Evolutionary conservation across 2,329 filamentous ascomycete genomes (phyloP).

Genomic region (Fusarium anguioides): DNA sequence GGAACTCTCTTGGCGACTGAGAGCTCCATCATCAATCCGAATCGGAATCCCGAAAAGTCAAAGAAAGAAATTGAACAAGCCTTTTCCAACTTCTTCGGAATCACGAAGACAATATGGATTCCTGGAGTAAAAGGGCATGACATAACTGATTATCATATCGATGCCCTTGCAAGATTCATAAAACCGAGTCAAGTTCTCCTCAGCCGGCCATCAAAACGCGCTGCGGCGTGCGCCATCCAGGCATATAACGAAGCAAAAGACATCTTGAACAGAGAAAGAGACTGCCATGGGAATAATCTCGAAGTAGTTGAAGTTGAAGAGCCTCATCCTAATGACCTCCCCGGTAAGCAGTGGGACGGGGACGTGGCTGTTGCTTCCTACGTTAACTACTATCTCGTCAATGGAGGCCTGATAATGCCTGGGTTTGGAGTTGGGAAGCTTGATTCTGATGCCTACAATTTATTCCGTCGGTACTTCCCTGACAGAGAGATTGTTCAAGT

Average conservation of each 20-base stretch:
- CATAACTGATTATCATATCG: conserved; percentile 46
- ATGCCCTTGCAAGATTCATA: conserved; percentile 45
- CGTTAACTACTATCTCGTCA: conserved; percentile 46
- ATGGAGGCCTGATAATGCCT: conserved; percentile 46
- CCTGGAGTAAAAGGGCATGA: conserved; percentile 39
- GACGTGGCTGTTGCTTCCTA: conserved; percentile 29
- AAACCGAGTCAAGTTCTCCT: conserved; percentile 40
- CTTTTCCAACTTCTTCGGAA: conserved; percentile 38
- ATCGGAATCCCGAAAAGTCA: conserved; percentile 41
- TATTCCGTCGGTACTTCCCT: conserved; percentile 18
- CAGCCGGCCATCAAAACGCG: conserved; percentile 29
- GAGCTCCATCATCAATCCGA: conserved; percentile 46
- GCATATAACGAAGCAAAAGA: conserved; percentile 43
- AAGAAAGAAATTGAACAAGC: conserved; percentile 38
- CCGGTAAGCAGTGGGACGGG: not conserved
- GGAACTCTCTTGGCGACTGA: conserved; percentile 46
- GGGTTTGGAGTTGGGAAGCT: conserved; percentile 41
- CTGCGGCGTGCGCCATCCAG: conserved; percentile 2
- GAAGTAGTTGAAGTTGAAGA: conserved; percentile 43
- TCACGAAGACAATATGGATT: conserved; percentile 47
- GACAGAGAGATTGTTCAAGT: conserved; percentile 32
- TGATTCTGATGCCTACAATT: conserved; percentile 38
- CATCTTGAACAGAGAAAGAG: conserved; percentile 27
- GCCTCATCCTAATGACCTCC: conserved; percentile 25
- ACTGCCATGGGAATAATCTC: conserved; percentile 37